Evolutionary conservation across 352 stramenopile species (phyloP), one percentile per base, ranked within the genome.

Genomic region (Thraustotheca clavata): DNA sequence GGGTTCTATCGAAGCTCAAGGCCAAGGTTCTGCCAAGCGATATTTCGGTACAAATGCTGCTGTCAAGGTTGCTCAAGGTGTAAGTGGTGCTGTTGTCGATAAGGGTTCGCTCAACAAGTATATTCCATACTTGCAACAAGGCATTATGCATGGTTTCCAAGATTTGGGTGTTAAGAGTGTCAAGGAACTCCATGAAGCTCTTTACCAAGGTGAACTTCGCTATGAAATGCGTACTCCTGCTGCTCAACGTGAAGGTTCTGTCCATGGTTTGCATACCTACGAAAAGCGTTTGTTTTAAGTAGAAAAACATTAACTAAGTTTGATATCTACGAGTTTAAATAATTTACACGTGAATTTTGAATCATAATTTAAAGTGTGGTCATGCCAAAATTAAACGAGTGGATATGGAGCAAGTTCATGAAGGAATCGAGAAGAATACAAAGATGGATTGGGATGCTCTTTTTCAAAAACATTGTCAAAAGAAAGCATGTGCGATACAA

Each of bases 1-100:
- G 97, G 97, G 97, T 55, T 99, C 92, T 59, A 90, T 99, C 27
- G 97, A 99, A 75, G 97, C 97, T 47, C 99, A 99, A 96, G 91
- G 81, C 22, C 96, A 98, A 71, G 97, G 97, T 29, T 97, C 87
- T 32, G 94, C 82, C 57, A 97, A 96, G 80, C 86, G 91, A 38
- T 97, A 96, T 79, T 96, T 97, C 71, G 86, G 82, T 18, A 80
- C 88, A 52, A 76, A 84, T 55, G 88, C 89, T 18, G 78, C 85
- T 8, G 92, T 99, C 66, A 99, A 99, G 82, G 97, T 99, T 11
- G 97, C 97, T 1, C 97, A 99, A 79, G 97, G 97, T 67, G 97
- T 99, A 34, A 98, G 90, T 69, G 97, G 97, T 38, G 87, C 96
- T 26, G 97, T 99, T 35, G 94, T 98, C 16, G 97, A 99, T 81